Evolutionary conservation across 495 filamentous ascomycete species (phyloP), one percentile per base, ranked within the genome.

Genomic region (Penicillium roqueforti): DNA sequence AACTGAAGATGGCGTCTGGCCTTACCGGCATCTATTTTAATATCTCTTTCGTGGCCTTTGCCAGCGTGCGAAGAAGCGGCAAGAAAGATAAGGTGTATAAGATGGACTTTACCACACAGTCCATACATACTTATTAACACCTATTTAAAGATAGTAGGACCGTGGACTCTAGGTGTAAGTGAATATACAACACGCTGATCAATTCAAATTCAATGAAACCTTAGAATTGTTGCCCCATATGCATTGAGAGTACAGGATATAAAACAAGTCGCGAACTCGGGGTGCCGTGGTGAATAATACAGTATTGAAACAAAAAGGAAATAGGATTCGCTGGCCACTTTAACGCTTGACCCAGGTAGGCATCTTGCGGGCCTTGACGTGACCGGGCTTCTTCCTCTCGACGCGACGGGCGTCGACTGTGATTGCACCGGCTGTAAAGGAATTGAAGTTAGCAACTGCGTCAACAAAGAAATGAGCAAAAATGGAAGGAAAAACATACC

Each of bases 351-450:
- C 92, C 93, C 93, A 99, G 58, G 95, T 80, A 51, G 92, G 95
- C 86, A 89, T 93, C 82, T 99, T 99, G 73, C 93, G 87, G 38
- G 93, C 92, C 79, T 97, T 97, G 70, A 96, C 69, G 59, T 88
- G 86, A 59, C 93, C 93, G 22, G 91, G 83, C 83, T 99, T 99
- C 87, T 99, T 99, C 63, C 93, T 91, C 76, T 99, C 93, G 55
- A 97, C 95, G 48, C 77, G 83, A 69, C 92, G 88, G 37, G 87
- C 82, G 81, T 99, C 92, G 58, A 95, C 86, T 47, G 91, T 96
- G 53, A 97, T 81, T 67, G 84, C 88, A 50, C 93, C 93, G 67
- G 92, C 95, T 98, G 62, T 59, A 59, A 60, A 28, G 42, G 65
- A 34, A 32, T 36, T 31, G 1, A 38, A 55, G 43, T 62, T 60